Evolutionary conservation across 176 grass and related monocot genomes (phyloP).

Genomic region (Oropetium thomaeum): DNA sequence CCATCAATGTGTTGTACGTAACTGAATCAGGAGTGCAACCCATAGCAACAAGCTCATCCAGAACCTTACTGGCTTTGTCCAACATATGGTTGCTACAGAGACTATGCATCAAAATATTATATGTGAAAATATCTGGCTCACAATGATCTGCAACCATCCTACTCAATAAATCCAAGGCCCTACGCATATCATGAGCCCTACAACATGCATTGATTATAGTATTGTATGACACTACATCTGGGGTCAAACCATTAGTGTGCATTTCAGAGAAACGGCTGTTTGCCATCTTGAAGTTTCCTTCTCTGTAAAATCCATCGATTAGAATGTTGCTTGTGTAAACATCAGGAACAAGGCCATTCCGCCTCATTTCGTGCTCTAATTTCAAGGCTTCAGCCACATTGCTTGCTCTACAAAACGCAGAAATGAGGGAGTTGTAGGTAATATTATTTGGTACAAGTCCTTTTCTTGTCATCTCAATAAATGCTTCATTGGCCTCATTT

Average conservation of each 20-base stretch:
- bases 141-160: conserved; percentile 73
- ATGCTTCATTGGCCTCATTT: conserved; percentile 61
- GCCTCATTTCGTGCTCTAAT: conserved; percentile 66
- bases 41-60: conserved; percentile 65
- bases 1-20: conserved; percentile 88
- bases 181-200: conserved; percentile 51
- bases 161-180: conserved; percentile 65
- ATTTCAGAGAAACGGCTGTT: conserved; percentile 59
- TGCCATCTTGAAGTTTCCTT: conserved; percentile 61
- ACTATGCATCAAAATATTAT: conserved; percentile 93
- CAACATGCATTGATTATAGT: conserved; percentile 83
- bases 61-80: conserved; percentile 55
- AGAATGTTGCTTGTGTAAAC: conserved; percentile 92
- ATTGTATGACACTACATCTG: conserved; percentile 89
- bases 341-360: conserved; percentile 80
- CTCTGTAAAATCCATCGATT: conserved; percentile 76
- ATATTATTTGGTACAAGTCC: conserved; percentile 91
- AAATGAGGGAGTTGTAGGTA: conserved; percentile 89
- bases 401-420: conserved; percentile 62
- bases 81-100: conserved; percentile 67
- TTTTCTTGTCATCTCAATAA: conserved; percentile 63
- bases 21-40: conserved; percentile 61
- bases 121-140: conserved; percentile 92
- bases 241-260: conserved; percentile 53
- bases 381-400: conserved; percentile 59